These are phyloP conservation scores for Rhizopogon vulgaris DNA, from an alignment of 768 basidiomycete species.

Conservation along the genomic window DNA sequence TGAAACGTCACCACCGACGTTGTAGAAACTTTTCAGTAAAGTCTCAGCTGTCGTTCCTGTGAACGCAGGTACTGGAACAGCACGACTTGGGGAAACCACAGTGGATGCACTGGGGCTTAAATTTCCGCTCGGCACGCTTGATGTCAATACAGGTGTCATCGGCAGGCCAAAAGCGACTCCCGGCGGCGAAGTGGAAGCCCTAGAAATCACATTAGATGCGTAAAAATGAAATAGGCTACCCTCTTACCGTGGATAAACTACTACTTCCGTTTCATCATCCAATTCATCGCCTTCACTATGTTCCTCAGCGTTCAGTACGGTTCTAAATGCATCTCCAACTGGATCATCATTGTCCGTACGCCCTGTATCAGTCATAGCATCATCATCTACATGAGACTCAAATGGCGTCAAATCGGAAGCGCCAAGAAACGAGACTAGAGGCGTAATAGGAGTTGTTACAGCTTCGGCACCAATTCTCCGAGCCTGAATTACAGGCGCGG, in stretches of 20 bases:
- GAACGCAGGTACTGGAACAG: conserved; percentile 18
- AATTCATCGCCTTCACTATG: conserved; percentile 43
- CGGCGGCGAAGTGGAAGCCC: conserved; percentile 15
- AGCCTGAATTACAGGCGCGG: background rate
- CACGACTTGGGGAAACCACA: conserved; percentile 14
- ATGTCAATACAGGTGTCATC: conserved; percentile 11
- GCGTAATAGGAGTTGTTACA: background rate
- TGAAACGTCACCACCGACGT: conserved; percentile 10
- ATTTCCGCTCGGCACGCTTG: conserved; percentile 2
- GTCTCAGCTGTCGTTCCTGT: conserved; percentile 58
- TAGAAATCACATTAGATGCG: conserved; percentile 8
- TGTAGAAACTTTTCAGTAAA: conserved; percentile 43
- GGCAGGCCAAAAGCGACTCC: conserved; percentile 12
- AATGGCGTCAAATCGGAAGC: background rate
- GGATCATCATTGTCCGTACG: conserved; percentile 77
- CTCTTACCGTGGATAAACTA: conserved; percentile 65
- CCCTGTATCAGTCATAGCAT: conserved; percentile 61
- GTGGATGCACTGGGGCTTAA: conserved; percentile 2
- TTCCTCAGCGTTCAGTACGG: conserved; percentile 36
- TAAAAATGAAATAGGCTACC: background rate
- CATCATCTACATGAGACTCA: conserved; percentile 40
- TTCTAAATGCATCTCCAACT: conserved; percentile 59
- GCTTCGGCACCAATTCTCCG: background rate
- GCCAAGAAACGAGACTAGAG: background rate
- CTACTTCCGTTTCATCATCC: conserved; percentile 49